A percentile compares a stretch with the other conserved stretches of the same genome.
These are phyloP conservation scores for Talaromyces liani DNA, from an alignment of 495 filamentous ascomycete genomes.

Conservation along the genomic window DNA sequence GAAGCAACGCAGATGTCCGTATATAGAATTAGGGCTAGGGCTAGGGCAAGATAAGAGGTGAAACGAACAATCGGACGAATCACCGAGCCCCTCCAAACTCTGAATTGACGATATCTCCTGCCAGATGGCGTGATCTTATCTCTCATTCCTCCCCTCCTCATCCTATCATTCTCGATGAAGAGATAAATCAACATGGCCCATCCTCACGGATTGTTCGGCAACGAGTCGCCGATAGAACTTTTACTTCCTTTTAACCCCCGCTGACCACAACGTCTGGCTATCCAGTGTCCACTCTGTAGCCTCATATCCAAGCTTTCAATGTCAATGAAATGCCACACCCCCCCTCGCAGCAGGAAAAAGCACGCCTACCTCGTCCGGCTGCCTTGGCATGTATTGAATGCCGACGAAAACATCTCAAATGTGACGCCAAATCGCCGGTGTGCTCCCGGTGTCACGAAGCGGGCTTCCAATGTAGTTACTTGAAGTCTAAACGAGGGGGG, in stretches of 20 bases:
- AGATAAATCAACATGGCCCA: neutral
- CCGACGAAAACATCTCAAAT: slow-evolving; percentile 13
- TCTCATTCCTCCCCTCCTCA: neutral
- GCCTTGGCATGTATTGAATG: slow-evolving; percentile 13
- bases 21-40: neutral
- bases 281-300: neutral
- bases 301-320: neutral
- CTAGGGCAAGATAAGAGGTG: neutral
- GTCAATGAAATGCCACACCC: neutral
- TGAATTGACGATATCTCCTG: slow-evolving; percentile 14
- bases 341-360: slow-evolving; percentile 5
- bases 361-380: slow-evolving; percentile 2
- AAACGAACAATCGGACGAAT: slow-evolving; percentile 17
- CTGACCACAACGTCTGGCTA: too few species aligned
- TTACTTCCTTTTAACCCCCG: neutral
- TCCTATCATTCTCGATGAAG: neutral
- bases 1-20: neutral
- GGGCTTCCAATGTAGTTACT: neutral
- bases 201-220: neutral
- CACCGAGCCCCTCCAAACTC: slow-evolving; percentile 16
- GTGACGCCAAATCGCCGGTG: slow-evolving; percentile 7
- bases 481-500: too few species aligned
- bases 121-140: slow-evolving; percentile 14
- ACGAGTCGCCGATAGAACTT: neutral
- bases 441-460: slow-evolving; percentile 7